Percentiles rank a stretch among this genome's conserved stretches.
These are phyloP conservation scores for Hyaloscypha bicolor DNA, from an alignment of 495 filamentous ascomycete species.

Conservation along the genomic window DNA sequence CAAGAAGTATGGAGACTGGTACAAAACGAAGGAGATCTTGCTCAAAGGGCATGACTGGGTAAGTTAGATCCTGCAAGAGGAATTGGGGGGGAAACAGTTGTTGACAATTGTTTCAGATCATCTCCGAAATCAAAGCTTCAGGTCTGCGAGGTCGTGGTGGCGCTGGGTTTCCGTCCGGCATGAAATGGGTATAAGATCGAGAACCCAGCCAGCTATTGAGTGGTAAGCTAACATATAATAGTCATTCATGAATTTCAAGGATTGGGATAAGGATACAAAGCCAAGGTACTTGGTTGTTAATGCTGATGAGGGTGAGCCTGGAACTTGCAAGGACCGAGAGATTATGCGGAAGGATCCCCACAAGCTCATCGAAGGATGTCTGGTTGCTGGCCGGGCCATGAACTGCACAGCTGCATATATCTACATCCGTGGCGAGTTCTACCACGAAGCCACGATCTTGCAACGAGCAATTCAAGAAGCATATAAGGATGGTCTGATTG, in stretches of 20 bases:
- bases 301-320: slow-evolving; percentile 97
- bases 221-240: slow-evolving; percentile 39
- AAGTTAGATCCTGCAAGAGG: slow-evolving; percentile 31
- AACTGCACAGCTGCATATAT: slow-evolving; percentile 98
- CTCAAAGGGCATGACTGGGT: slow-evolving; percentile 97
- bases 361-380: slow-evolving; percentile 95
- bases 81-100: background rate
- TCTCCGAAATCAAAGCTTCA: slow-evolving; percentile 93
- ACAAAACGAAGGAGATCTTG: slow-evolving; percentile 98
- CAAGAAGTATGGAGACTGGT: slow-evolving; percentile 99
- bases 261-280: slow-evolving; percentile 97
- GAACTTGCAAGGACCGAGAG: slow-evolving; percentile 98
- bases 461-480: slow-evolving; percentile 97
- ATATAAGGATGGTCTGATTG: slow-evolving; percentile 88
- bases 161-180: slow-evolving; percentile 94
- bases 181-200: slow-evolving; percentile 87
- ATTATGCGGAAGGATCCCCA: slow-evolving; percentile 99
- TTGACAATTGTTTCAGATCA: slow-evolving; percentile 61
- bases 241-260: slow-evolving; percentile 99
- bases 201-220: background rate
- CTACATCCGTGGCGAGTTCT: slow-evolving; percentile 99
- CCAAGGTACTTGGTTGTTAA: slow-evolving; percentile 97
- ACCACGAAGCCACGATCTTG: slow-evolving; percentile 91
- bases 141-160: slow-evolving; percentile 94
- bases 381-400: slow-evolving; percentile 96